A percentile compares a stretch with the other conserved stretches of the same genome.
phyloP scores from a whole-genome alignment of 1,139 yeast species.

The Suhomyces coccinellae region DNA sequence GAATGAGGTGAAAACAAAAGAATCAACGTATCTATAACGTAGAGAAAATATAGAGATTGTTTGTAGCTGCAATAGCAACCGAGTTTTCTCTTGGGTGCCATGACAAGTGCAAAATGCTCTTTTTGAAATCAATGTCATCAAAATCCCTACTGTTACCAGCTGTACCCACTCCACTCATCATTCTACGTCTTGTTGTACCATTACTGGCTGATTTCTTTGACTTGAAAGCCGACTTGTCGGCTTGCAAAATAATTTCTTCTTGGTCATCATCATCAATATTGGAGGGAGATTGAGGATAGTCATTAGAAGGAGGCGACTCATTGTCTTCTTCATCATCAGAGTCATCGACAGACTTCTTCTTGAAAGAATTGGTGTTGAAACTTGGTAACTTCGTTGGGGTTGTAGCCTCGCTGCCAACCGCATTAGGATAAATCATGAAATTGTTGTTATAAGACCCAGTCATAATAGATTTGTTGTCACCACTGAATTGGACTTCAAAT shows the following conservation, averaged over 20 bases:
- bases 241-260: conserved; percentile 82
- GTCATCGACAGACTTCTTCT: conserved; percentile 28
- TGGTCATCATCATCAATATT: conserved; percentile 57
- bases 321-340: conserved; percentile 42
- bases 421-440: conserved; percentile 94
- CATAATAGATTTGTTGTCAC: conserved; percentile 90
- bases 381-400: conserved; percentile 15
- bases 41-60: conserved; percentile 81
- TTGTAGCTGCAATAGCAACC: conserved; percentile 98
- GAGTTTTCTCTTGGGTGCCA: conserved; percentile 98
- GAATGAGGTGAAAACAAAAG: conserved; percentile 6
- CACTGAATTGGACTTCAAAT: conserved; percentile 93
- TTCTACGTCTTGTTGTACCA: conserved; percentile 39
- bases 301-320: conserved; percentile 30
- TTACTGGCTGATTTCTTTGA: conserved; percentile 56
- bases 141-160: conserved; percentile 51
- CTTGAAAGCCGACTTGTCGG: conserved; percentile 97
- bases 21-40: conserved; percentile 43
- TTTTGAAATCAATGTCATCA: conserved; percentile 90
- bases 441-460: conserved; percentile 97
- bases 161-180: conserved; percentile 47
- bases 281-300: conserved; percentile 39
- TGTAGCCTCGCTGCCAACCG: conserved; percentile 35
- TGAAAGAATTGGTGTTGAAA: conserved; percentile 21
- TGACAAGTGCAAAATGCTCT: conserved; percentile 90